Conservation (phyloP, 2,329 filamentous ascomycete genomes). For the Passalora sequoiae region DNA sequence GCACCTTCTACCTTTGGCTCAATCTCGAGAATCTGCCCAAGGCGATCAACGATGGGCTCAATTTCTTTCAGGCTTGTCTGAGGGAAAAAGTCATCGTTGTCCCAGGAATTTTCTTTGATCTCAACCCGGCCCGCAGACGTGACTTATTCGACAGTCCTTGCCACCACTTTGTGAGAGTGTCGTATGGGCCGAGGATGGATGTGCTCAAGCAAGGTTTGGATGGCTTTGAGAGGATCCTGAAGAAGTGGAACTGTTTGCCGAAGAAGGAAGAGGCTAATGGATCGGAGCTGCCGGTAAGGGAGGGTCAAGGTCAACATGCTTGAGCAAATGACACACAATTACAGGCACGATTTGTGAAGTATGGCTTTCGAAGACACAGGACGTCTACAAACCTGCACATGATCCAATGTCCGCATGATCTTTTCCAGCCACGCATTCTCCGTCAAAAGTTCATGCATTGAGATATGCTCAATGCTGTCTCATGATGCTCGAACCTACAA, state of each 20-base stretch:
- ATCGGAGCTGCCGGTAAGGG: neutral
- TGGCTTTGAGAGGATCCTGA: constrained; percentile 76
- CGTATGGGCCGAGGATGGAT: constrained; percentile 78
- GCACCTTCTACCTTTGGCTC: constrained; percentile 89
- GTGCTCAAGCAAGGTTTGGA: constrained; percentile 72
- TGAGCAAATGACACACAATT: neutral
- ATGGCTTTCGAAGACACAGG: neutral
- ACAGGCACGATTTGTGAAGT: neutral
- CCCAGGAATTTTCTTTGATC: constrained; percentile 94
- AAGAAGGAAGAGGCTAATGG: neutral
- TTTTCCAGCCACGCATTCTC: no score
- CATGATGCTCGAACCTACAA: neutral
- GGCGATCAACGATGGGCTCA: constrained; percentile 85
- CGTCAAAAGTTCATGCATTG: no score
- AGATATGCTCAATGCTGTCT: no score
- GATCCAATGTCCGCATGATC: no score
- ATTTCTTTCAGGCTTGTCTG: constrained; percentile 93
- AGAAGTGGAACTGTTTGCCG: constrained; percentile 47
- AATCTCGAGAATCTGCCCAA: constrained; percentile 62
- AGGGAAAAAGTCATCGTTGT: constrained; percentile 95
- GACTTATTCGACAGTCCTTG: constrained; percentile 93
- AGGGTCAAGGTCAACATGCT: constrained; percentile 3
- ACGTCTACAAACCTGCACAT: no score
- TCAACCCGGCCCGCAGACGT: constrained; percentile 83
- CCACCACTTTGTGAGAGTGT: constrained; percentile 81